Evolutionary conservation across 176 grass and related monocot species (phyloP).

Genomic region (Melocanna baccifera): DNA sequence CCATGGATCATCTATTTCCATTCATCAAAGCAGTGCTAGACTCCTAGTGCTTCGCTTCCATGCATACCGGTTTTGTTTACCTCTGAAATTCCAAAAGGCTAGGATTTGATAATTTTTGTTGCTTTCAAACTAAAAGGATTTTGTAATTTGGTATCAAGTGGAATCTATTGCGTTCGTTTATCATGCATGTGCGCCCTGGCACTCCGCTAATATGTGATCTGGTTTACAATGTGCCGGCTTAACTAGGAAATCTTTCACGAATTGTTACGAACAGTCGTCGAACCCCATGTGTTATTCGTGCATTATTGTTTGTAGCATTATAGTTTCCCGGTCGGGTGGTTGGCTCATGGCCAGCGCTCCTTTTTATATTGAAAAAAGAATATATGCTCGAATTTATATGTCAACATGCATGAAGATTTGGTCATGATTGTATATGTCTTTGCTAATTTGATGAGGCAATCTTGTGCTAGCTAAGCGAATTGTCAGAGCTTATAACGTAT

Average conservation of each 20-base stretch:
- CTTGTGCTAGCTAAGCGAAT: background rate
- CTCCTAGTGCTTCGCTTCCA: too few species aligned
- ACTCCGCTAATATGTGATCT: background rate
- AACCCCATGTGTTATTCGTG: too few species aligned
- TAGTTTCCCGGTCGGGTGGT: too few species aligned
- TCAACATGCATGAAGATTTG: too few species aligned
- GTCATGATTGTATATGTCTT: background rate
- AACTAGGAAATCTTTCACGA: too few species aligned
- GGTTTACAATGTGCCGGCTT: too few species aligned
- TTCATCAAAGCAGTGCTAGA: background rate
- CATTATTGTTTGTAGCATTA: too few species aligned
- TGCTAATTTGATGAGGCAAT: background rate
- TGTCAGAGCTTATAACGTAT: background rate
- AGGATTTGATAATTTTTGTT: background rate
- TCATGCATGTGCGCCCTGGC: background rate
- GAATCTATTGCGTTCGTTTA: background rate
- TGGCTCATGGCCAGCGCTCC: too few species aligned
- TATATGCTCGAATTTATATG: too few species aligned
- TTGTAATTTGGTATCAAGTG: background rate
- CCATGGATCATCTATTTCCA: too few species aligned
- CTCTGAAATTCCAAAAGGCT: background rate
- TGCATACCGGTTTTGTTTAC: background rate
- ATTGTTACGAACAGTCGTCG: too few species aligned
- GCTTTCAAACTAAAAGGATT: background rate
- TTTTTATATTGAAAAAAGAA: too few species aligned